Conservation (phyloP, 345 rosid species). For the Eucalyptus erythrocorys region DNA sequence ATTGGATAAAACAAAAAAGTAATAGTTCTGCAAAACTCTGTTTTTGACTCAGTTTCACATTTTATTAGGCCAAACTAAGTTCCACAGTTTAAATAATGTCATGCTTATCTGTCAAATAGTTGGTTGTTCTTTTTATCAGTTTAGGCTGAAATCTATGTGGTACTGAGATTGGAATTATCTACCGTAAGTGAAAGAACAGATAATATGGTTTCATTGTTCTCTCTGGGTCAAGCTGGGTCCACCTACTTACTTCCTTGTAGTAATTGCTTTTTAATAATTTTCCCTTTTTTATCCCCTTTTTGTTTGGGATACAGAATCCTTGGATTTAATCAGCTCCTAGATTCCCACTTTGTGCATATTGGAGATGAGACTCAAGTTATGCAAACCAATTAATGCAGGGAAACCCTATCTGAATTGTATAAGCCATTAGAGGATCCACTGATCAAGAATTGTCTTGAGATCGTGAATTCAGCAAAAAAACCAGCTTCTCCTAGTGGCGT, state of each 20-base stretch:
- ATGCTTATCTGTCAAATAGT: neutral
- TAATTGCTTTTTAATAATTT: neutral
- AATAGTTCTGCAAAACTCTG: neutral
- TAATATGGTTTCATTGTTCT: neutral
- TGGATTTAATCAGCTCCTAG: neutral
- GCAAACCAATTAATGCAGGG: slow-evolving; percentile 25
- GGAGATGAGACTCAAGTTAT: neutral
- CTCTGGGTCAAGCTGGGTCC: neutral
- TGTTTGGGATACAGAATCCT: neutral
- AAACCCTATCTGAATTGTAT: slow-evolving; percentile 50
- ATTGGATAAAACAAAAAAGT: neutral
- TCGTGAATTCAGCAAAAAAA: slow-evolving; percentile 41
- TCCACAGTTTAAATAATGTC: neutral
- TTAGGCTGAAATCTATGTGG: neutral
- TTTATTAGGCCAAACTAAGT: neutral
- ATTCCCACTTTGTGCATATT: neutral
- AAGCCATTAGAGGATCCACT: slow-evolving; percentile 69
- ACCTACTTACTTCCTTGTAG: neutral
- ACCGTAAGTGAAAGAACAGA: neutral
- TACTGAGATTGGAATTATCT: neutral
- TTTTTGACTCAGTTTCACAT: neutral
- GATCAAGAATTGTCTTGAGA: slow-evolving; percentile 58
- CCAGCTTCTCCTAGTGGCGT: slow-evolving; percentile 10
- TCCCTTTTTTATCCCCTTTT: neutral
- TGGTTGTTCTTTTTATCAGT: neutral